A percentile compares a stretch with the other conserved stretches of the same genome.
Conservation (phyloP, 1,139 yeast species). For the Dujonia santamariae region DNA sequence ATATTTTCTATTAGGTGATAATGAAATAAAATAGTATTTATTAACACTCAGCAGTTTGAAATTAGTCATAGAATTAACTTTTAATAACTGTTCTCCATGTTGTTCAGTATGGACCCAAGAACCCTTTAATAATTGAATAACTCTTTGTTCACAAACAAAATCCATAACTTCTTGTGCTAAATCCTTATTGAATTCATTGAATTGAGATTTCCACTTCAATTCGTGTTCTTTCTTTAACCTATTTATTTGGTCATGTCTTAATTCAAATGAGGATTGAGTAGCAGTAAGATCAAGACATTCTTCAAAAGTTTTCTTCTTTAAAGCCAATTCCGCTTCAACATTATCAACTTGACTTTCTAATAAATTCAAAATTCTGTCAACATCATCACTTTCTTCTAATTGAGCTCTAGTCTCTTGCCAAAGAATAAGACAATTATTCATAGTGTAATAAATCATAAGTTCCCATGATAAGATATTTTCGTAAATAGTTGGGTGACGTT, state of each 20-base stretch:
- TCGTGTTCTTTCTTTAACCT: conserved; percentile 34
- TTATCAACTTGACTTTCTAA: conserved; percentile 21
- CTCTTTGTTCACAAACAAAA: conserved; percentile 78
- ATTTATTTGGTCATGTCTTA: conserved; percentile 56
- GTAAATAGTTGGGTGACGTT: conserved; percentile 35
- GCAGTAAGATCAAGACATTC: conserved; percentile 46
- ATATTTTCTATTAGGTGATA: conserved; percentile 70
- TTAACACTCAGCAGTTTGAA: conserved; percentile 15
- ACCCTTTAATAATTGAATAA: conserved; percentile 69
- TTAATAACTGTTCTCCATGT: conserved; percentile 47
- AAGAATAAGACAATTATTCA: conserved; percentile 55
- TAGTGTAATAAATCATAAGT: conserved; percentile 51
- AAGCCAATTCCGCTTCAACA: conserved; percentile 18
- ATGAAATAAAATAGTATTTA: conserved; percentile 53
- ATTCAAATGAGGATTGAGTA: conserved; percentile 42
- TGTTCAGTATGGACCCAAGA: conserved; percentile 78
- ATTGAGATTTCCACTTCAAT: conserved; percentile 32
- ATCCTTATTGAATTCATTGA: conserved; percentile 48
- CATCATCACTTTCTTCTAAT: conserved; percentile 40
- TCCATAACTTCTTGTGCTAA: conserved; percentile 62
- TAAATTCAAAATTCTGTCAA: conserved; percentile 46
- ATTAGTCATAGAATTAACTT: conserved; percentile 22
- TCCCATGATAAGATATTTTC: conserved; percentile 54
- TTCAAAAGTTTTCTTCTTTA: conserved; percentile 29
- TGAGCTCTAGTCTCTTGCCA: conserved; percentile 71